phyloP scores from a whole-genome alignment of 208 protist species.

The Acanthamoeba culbertsoni region DNA sequence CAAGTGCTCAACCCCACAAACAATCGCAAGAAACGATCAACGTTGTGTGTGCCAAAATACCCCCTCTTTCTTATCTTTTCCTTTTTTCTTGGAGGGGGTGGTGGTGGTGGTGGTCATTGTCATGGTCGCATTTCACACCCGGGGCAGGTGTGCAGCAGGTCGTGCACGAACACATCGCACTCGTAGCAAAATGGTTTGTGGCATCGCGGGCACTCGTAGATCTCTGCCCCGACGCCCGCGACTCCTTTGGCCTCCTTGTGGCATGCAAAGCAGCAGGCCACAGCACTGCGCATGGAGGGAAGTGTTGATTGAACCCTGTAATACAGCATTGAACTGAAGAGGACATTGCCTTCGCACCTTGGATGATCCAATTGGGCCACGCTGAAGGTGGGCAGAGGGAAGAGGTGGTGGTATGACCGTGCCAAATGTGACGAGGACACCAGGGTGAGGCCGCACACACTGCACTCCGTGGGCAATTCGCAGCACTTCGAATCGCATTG shows the following conservation, averaged over 20 bases:
- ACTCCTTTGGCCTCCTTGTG: background rate
- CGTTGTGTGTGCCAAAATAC: too few species aligned
- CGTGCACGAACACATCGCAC: conserved; percentile 86
- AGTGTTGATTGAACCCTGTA: too few species aligned
- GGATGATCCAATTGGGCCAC: conserved; percentile 19
- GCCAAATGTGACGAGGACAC: conserved; percentile 88
- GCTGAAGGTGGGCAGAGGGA: conserved; percentile 80
- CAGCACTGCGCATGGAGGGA: background rate
- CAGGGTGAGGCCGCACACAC: conserved; percentile 82
- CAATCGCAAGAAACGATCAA: too few species aligned
- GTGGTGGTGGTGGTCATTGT: background rate
- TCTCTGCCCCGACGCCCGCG: background rate
- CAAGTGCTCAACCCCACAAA: too few species aligned
- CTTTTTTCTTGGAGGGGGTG: too few species aligned
- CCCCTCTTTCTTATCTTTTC: too few species aligned
- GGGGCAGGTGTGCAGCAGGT: conserved; percentile 86
- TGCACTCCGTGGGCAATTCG: conserved; percentile 84
- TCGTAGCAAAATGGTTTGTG: conserved; percentile 80
- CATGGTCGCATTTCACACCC: conserved; percentile 73
- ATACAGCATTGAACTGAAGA: too few species aligned
- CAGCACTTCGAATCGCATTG: conserved; percentile 80
- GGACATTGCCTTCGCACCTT: too few species aligned
- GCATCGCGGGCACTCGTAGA: conserved; percentile 79
- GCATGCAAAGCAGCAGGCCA: background rate
- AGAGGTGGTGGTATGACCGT: conserved; percentile 88